phyloP scores from a whole-genome alignment of 2,329 filamentous ascomycete genomes.

The Ophiostoma quercus region DNA sequence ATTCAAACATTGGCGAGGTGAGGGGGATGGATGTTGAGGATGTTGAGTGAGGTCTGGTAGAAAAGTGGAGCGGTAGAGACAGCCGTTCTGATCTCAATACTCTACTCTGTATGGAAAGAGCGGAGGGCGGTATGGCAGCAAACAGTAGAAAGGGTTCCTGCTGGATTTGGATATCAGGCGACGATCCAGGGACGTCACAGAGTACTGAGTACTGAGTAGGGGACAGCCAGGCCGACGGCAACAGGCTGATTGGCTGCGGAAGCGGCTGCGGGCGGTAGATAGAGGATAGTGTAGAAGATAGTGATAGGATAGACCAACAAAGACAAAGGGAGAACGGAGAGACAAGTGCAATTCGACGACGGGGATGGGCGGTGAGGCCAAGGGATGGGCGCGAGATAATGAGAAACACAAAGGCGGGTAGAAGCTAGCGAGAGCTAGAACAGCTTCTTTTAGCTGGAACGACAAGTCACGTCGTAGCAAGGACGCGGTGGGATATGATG shows the following conservation, averaged over 20 bases:
- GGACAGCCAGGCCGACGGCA: background rate
- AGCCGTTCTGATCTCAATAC: background rate
- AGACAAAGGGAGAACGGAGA: background rate
- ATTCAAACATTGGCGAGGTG: background rate
- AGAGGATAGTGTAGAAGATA: background rate
- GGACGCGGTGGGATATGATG: background rate
- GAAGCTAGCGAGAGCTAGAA: background rate
- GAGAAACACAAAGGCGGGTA: background rate
- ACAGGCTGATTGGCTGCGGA: background rate
- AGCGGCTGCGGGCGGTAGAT: background rate
- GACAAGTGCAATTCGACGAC: background rate
- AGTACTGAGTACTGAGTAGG: background rate
- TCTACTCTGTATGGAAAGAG: background rate
- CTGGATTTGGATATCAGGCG: background rate
- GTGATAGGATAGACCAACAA: background rate
- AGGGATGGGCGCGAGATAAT: slow-evolving; percentile 5
- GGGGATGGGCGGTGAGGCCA: slow-evolving; percentile 11
- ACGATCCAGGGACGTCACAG: background rate
- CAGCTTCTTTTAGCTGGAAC: background rate
- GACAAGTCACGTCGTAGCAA: slow-evolving; percentile 6
- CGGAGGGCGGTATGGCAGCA: background rate
- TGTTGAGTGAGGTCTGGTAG: background rate
- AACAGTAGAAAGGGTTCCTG: background rate
- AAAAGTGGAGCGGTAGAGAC: background rate
- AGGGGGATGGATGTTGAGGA: background rate